These are phyloP conservation scores for Penicillium sp. DNA, from an alignment of 2,329 filamentous ascomycete genomes.

Conservation along the genomic window DNA sequence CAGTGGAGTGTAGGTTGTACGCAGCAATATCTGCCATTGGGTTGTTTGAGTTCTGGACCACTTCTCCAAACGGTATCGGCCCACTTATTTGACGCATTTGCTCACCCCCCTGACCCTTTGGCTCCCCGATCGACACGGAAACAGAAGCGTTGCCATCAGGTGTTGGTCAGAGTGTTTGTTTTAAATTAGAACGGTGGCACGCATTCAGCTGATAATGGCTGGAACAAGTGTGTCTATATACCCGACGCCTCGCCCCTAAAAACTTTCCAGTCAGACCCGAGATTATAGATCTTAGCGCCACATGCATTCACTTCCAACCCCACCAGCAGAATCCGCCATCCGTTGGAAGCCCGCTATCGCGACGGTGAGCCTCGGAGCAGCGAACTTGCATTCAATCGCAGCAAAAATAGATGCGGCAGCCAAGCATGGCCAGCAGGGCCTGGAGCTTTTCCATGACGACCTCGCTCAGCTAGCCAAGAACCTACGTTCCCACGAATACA, in stretches of 20 bases:
- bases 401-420: slow-evolving; percentile 39
- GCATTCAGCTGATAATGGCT: background rate
- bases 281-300: background rate
- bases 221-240: background rate
- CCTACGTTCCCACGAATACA: slow-evolving; percentile 38
- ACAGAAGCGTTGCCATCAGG: slow-evolving; percentile 1
- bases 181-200: background rate
- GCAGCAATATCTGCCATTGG: slow-evolving; percentile 1
- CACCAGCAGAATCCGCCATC: slow-evolving; percentile 10
- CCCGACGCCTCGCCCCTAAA: background rate
- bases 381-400: slow-evolving; percentile 21
- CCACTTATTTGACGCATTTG: slow-evolving; percentile 19
- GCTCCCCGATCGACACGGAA: slow-evolving; percentile 17
- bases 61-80: slow-evolving; percentile 3
- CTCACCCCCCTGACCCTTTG: slow-evolving; percentile 9
- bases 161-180: slow-evolving; percentile 2
- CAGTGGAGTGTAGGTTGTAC: slow-evolving; percentile 1
- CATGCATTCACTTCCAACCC: slow-evolving; percentile 23
- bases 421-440: slow-evolving; percentile 55
- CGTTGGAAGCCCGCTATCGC: slow-evolving; percentile 29
- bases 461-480: slow-evolving; percentile 64
- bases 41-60: slow-evolving; percentile 12
- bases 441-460: slow-evolving; percentile 74
- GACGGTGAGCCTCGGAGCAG: slow-evolving; percentile 26
- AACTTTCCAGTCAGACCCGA: background rate